phyloP scores from a whole-genome alignment of 495 filamentous ascomycete genomes.

The Apodospora peruviana region DNA sequence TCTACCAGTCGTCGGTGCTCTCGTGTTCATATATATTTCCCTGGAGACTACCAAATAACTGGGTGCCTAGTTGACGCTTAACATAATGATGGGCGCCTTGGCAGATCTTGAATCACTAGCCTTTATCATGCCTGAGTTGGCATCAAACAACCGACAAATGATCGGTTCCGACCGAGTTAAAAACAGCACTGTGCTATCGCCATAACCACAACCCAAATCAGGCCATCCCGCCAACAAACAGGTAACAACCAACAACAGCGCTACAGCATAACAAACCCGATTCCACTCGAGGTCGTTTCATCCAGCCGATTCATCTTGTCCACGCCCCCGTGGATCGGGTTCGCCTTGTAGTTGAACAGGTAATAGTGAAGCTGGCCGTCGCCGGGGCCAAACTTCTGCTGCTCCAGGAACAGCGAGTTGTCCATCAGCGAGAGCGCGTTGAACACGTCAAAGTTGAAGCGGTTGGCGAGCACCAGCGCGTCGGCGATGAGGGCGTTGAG shows the following conservation, averaged over 20 bases:
- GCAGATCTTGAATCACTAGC: too few relatives aligned
- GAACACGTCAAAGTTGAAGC: conserved; percentile 88
- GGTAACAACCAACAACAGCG: not conserved
- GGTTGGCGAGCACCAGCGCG: conserved; percentile 81
- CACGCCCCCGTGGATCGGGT: conserved; percentile 75
- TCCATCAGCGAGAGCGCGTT: conserved; percentile 91
- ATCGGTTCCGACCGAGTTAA: too few relatives aligned
- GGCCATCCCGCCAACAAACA: too few relatives aligned
- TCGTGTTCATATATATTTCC: too few relatives aligned
- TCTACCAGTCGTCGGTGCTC: too few relatives aligned
- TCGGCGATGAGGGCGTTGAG: conserved; percentile 76
- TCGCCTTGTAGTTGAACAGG: conserved; percentile 90
- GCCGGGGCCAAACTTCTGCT: conserved; percentile 89
- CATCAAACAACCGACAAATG: too few relatives aligned
- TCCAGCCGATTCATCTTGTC: conserved; percentile 71
- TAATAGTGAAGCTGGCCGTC: conserved; percentile 95
- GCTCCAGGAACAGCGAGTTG: conserved; percentile 84
- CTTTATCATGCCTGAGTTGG: too few relatives aligned
- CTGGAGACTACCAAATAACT: too few relatives aligned
- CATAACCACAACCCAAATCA: too few relatives aligned
- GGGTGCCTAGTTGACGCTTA: too few relatives aligned
- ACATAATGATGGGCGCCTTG: too few relatives aligned
- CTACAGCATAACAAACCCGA: conserved; percentile 86
- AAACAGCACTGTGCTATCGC: too few relatives aligned
- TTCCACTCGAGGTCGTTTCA: conserved; percentile 68